Base-by-base conservation (phyloP, 2,329 filamentous ascomycete species). In the Apiospora arundinis region DNA sequence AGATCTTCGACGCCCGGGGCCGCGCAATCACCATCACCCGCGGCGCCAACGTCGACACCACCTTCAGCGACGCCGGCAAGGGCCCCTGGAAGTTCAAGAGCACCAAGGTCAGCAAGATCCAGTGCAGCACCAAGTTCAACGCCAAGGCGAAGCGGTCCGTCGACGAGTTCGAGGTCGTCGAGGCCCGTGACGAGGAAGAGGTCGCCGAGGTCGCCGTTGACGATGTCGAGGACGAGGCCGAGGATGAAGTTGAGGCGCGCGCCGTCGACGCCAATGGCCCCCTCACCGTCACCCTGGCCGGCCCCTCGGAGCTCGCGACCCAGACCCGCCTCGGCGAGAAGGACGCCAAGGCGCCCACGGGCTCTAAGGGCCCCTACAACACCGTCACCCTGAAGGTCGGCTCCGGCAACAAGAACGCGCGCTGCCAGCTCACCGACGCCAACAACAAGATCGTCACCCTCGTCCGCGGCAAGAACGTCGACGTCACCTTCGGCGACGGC, bases 51-150 rank as follows among this genome's bases (percentile, higher is more conserved):
- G 45, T 52, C 45, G 67, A 69, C 48, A 52, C 32, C 44, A 69
- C 67, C 48, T 69, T 69, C 45, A 49, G 45, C 67, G 67, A 69
- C 45, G 67, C 45, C 42, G 67, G 40, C 48, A 69, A 52, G 45
- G 67, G 67, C 44, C 16, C 37, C 25, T 69, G 67, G 67, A 52
- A 45, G 16, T 69, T 69, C 45, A 48, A 52, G 67, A 45, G 23
- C 0, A 16, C 23, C 6, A 28, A 4, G 9, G 65, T 67, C 4
- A 16, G 40, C 65, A 45, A 67, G 40, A 28, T 67, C 9, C n/a
- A 67, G 65, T 67, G 65, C 65, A 46, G 65, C 40, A 67, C 65
- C 65, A 45, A 45, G 40, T 67, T 67, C 65, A n/a, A 45, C 11
- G 65, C 65, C n/a, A n/a, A 12, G 12, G 40, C n/a, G 11, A 40